These are phyloP conservation scores for Lichenothelia convexa DNA, from an alignment of 495 filamentous ascomycete species.

Conservation along the genomic window DNA sequence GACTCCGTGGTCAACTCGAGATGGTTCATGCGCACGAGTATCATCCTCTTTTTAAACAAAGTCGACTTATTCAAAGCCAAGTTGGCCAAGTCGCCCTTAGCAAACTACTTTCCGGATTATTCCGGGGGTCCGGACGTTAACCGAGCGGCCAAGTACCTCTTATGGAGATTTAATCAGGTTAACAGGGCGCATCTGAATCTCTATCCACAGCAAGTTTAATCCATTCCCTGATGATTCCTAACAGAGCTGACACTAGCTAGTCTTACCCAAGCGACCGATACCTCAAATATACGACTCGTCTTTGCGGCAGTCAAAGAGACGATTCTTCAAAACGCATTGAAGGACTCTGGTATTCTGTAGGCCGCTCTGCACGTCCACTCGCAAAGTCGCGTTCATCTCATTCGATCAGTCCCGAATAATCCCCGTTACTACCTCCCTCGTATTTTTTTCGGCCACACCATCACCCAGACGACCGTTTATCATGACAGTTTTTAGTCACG, in stretches of 20 bases:
- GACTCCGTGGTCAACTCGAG: slow-evolving; percentile 97
- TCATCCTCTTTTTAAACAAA: slow-evolving; percentile 96
- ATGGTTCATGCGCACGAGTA: slow-evolving; percentile 98
- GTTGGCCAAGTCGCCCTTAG: slow-evolving; percentile 69
- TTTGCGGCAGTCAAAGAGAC: slow-evolving; percentile 98
- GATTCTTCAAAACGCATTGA: slow-evolving; percentile 92
- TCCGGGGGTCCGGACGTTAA: slow-evolving; percentile 95
- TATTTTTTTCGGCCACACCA: too few relatives aligned
- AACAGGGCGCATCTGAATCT: slow-evolving; percentile 91
- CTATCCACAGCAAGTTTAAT: slow-evolving; percentile 74
- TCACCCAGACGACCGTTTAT: too few relatives aligned
- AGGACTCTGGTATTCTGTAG: slow-evolving; percentile 93
- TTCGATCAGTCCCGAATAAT: too few relatives aligned
- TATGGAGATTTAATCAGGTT: slow-evolving; percentile 98
- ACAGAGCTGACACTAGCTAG: slow-evolving; percentile 26
- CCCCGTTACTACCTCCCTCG: too few relatives aligned
- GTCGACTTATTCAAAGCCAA: slow-evolving; percentile 96
- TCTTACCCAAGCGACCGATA: slow-evolving; percentile 95
- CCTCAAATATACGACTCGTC: slow-evolving; percentile 90
- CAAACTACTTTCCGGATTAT: slow-evolving; percentile 94
- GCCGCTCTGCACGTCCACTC: not conserved
- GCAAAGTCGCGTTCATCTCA: too few relatives aligned
- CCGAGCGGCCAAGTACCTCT: slow-evolving; percentile 87
- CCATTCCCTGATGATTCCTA: not conserved
- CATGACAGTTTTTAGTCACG: too few relatives aligned